A percentile compares a stretch with the other conserved stretches of the same genome.
Evolutionary conservation across 495 filamentous ascomycete species (phyloP).

Genomic region (Penicillium mononematosum): DNA sequence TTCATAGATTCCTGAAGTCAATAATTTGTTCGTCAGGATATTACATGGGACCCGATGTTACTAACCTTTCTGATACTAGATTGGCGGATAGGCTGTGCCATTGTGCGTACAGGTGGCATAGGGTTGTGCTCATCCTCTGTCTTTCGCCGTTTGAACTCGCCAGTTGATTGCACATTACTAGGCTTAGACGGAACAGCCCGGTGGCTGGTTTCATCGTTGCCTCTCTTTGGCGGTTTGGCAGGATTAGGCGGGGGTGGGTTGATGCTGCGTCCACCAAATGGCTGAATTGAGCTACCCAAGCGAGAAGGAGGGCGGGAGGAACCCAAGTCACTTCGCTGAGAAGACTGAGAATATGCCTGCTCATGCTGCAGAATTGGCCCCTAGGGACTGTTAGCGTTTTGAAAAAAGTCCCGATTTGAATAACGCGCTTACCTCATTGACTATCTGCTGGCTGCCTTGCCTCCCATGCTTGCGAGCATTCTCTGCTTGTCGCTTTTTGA

Average conservation of each 20-base stretch:
- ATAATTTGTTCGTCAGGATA: conserved; percentile 7
- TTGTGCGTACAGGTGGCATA: conserved; percentile 51
- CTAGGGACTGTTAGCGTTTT: conserved; percentile 16
- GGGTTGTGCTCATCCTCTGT: conserved; percentile 58
- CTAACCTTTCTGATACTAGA: conserved; percentile 75
- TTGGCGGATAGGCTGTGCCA: conserved; percentile 79
- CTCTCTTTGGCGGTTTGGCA: conserved; percentile 64
- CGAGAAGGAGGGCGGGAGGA: conserved; percentile 52
- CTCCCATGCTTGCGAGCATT: conserved; percentile 62
- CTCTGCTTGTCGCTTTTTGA: conserved; percentile 61
- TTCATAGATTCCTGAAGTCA: conserved; percentile 55
- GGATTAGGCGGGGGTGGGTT: conserved; percentile 58
- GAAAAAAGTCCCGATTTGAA: not conserved
- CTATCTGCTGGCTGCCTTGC: conserved; percentile 47
- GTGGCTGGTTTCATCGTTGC: conserved; percentile 49
- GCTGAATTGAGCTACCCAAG: conserved; percentile 50
- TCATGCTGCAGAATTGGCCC: conserved; percentile 42
- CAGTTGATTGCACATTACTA: conserved; percentile 44
- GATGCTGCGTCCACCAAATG: conserved; percentile 42
- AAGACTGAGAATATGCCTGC: conserved; percentile 31
- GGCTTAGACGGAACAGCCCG: conserved; percentile 44
- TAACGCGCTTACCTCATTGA: conserved; percentile 40
- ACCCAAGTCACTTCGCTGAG: conserved; percentile 51
- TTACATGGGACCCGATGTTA: conserved; percentile 2
- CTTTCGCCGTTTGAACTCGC: conserved; percentile 56